These are phyloP conservation scores for Puccinia hordei DNA, from an alignment of 1,284 basidiomycete genomes.

Conservation along the genomic window DNA sequence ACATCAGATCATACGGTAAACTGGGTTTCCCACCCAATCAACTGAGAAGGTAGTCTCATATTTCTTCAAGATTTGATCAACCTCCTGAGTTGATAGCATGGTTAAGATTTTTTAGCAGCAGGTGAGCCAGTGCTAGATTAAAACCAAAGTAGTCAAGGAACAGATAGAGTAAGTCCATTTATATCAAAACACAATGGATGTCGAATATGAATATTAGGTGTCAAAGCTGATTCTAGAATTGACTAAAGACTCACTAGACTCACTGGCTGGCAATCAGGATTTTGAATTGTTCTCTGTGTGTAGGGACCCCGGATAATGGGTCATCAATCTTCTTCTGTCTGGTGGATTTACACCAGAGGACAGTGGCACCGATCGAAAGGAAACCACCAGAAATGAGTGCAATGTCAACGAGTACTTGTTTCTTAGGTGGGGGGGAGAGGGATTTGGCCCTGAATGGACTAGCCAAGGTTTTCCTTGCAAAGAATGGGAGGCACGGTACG, in stretches of 20 bases:
- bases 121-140: constrained; percentile 41
- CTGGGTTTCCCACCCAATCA: no score
- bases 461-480: not conserved
- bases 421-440: constrained; percentile 34
- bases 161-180: not conserved
- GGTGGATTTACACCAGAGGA: constrained; percentile 29
- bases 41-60: no score
- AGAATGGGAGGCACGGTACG: not conserved
- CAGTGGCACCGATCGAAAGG: constrained; percentile 28
- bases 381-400: constrained; percentile 32
- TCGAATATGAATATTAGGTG: not conserved
- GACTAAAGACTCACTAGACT: no score
- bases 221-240: not conserved
- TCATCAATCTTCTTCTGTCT: constrained; percentile 4
- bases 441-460: no score
- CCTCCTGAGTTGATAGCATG: no score
- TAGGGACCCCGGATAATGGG: not conserved
- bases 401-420: constrained; percentile 30
- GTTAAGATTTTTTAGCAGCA: no score
- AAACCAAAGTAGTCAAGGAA: not conserved
- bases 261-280: constrained; percentile 44
- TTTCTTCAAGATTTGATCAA: no score
- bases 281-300: constrained; percentile 30
- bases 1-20: no score
- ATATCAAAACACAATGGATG: not conserved